Conservation (phyloP, 2,329 filamentous ascomycete species). For the Paraphaeosphaeria minitans region DNA sequence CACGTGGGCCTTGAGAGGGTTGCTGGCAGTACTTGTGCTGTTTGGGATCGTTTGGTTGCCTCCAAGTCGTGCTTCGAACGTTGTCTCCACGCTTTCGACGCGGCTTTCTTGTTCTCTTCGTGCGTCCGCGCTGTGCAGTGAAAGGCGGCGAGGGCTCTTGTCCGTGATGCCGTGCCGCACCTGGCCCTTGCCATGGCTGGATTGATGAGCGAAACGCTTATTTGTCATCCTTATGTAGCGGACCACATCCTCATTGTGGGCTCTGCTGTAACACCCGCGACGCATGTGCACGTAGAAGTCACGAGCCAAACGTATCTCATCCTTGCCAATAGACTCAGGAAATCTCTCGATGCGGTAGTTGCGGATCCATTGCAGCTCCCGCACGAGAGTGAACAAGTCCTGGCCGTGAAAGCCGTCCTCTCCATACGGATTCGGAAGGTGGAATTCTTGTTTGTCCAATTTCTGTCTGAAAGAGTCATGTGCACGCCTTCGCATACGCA, state of each 20-base stretch:
- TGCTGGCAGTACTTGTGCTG: too few species aligned
- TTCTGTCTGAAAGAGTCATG: neutral
- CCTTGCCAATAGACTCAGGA: neutral
- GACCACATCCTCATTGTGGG: too few species aligned
- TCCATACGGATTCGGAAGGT: neutral
- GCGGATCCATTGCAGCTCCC: neutral
- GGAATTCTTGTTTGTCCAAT: neutral
- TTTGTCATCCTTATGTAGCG: too few species aligned
- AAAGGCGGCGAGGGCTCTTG: neutral
- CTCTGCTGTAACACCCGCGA: too few species aligned
- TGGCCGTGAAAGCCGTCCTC: neutral
- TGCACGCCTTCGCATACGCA: neutral
- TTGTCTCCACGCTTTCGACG: too few species aligned
- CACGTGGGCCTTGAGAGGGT: too few species aligned
- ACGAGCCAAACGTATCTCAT: neutral
- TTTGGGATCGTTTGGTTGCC: too few species aligned
- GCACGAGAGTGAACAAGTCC: neutral
- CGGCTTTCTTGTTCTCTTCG: too few species aligned
- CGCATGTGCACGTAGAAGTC: neutral
- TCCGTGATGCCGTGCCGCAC: too few species aligned
- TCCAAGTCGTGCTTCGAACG: too few species aligned
- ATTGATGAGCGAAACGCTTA: too few species aligned
- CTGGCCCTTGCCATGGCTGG: too few species aligned
- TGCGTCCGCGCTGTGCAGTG: neutral
- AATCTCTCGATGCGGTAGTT: neutral